Percentiles rank a stretch among this genome's conserved stretches.
These are phyloP conservation scores for Starmerella tilneyi DNA, from an alignment of 805 yeast species.

Conservation along the genomic window DNA sequence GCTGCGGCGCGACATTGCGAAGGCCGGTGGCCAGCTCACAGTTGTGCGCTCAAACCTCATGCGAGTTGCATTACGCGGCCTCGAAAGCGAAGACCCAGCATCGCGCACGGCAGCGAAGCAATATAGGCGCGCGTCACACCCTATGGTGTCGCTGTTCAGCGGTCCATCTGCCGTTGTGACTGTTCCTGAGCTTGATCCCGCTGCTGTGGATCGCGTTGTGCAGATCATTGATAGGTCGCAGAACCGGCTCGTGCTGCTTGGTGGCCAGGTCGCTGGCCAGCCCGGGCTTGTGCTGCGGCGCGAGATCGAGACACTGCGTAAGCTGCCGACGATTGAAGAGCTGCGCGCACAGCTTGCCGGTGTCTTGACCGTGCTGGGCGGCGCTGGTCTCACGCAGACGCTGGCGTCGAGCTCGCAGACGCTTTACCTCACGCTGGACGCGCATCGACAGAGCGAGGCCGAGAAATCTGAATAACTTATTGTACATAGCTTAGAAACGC, in stretches of 20 bases:
- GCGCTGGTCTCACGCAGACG: constrained; percentile 79
- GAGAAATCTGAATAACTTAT: constrained; percentile 19
- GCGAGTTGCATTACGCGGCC: constrained; percentile 64
- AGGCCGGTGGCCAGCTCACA: constrained; percentile 59
- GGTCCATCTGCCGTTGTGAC: constrained; percentile 83
- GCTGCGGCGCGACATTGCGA: constrained; percentile 50
- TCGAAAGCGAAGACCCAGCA: constrained; percentile 65
- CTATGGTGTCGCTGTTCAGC: constrained; percentile 54
- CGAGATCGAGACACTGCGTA: constrained; percentile 52
- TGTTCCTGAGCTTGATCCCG: constrained; percentile 62
- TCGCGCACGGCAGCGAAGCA: constrained; percentile 32
- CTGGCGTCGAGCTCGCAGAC: constrained; percentile 57
- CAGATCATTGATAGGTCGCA: constrained; percentile 51
- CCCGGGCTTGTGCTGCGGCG: constrained; percentile 25
- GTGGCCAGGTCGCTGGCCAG: constrained; percentile 63
- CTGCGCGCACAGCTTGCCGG: constrained; percentile 78
- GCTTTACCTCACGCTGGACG: constrained; percentile 65
- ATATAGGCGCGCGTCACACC: constrained; percentile 40
- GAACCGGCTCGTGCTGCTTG: constrained; percentile 70
- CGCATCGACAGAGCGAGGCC: constrained; percentile 43
- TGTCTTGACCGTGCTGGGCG: constrained; percentile 70
- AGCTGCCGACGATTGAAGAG: constrained; percentile 58
- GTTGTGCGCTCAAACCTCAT: constrained; percentile 61
- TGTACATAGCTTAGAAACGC: constrained; percentile 2
- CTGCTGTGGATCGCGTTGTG: constrained; percentile 49